phyloP scores from a whole-genome alignment of 2,329 filamentous ascomycete genomes.

The Verticillium nonalfalfae region DNA sequence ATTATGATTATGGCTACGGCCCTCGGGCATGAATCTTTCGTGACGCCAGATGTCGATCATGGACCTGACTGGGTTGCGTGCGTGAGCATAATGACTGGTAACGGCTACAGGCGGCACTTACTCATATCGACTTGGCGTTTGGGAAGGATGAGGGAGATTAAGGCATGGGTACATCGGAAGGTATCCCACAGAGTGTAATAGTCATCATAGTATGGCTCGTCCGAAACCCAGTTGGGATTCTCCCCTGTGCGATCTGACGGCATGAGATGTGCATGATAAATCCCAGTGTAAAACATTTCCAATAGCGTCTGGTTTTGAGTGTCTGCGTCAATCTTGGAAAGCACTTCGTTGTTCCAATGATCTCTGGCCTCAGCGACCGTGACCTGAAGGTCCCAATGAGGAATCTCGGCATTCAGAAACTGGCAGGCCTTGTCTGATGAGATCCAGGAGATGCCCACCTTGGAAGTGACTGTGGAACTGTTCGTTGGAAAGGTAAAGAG shows the following conservation, averaged over 20 bases:
- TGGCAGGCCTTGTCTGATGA: constrained; percentile 39
- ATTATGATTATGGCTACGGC: constrained; percentile 49
- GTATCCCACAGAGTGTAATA: constrained; percentile 51
- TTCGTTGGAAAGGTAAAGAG: constrained; percentile 38
- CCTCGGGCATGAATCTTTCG: constrained; percentile 47
- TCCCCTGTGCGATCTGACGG: constrained; percentile 54
- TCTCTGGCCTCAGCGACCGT: constrained; percentile 30
- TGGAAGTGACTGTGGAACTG: constrained; percentile 33
- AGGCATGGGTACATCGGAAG: constrained; percentile 47
- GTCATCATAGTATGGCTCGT: constrained; percentile 54
- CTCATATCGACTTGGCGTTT: constrained; percentile 42
- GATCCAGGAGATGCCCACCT: constrained; percentile 44
- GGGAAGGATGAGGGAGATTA: constrained; percentile 48
- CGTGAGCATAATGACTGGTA: neutral
- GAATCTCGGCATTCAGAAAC: constrained; percentile 38
- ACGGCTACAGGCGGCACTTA: neutral
- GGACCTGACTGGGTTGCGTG: constrained; percentile 32
- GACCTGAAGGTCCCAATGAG: constrained; percentile 31
- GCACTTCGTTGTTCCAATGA: constrained; percentile 38
- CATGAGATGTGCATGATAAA: constrained; percentile 57
- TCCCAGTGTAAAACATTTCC: constrained; percentile 46
- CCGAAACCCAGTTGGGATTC: constrained; percentile 47
- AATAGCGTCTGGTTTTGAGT: constrained; percentile 39
- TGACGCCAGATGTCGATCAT: constrained; percentile 53
- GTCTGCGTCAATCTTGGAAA: constrained; percentile 33